Evolutionary conservation across 179 eudicot species (phyloP), one percentile per base, ranked within the genome.

Genomic region (Drosera spatulata): DNA sequence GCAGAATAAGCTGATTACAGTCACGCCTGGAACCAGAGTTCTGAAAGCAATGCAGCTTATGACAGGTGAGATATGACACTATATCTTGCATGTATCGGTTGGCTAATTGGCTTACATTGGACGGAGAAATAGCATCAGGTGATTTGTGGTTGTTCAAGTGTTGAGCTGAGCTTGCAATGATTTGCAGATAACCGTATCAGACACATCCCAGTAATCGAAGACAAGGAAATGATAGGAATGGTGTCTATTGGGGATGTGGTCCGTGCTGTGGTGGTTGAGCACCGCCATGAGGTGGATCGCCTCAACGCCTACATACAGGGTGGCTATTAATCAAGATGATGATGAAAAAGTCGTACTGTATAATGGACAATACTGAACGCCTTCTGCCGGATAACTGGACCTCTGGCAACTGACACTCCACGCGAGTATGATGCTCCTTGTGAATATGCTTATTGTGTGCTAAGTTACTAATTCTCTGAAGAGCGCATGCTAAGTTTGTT

Each of bases 191-290:
- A 93, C 41, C 93, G 99, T n/a, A 93, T 93, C 73, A 78, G 99
- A 71, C 99, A 93, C 91, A 93, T 93, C 55, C 99, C 99, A 2
- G 99, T 93, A 68, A 67, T 86, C 6, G 65, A 75, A 45, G 84
- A 66, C 39, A 71, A 66, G 52, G 91, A 77, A 38, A 93, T 93
- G 99, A 69, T 71, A 14, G 99, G 97, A n/a, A 93, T 93, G 99
- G 95, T 93, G 71, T 93, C 99, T 10, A 93, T 93, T 61, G 99
- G 99, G 74, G 99, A 93, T 7, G 99, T 93, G 68, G 99, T 93
- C 55, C 88, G 99, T 64, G 99, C 99, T 11, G 97, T 93, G 61
- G 95, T 93, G 61, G 75, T 71, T 13, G 97, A 93, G 78, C 96
- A 93, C 43, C 82, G 99, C 39, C 95, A 93, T 40, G 99, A 93